Evolutionary conservation across 2,329 filamentous ascomycete genomes (phyloP).

Genomic region (Fusarium algeriense): DNA sequence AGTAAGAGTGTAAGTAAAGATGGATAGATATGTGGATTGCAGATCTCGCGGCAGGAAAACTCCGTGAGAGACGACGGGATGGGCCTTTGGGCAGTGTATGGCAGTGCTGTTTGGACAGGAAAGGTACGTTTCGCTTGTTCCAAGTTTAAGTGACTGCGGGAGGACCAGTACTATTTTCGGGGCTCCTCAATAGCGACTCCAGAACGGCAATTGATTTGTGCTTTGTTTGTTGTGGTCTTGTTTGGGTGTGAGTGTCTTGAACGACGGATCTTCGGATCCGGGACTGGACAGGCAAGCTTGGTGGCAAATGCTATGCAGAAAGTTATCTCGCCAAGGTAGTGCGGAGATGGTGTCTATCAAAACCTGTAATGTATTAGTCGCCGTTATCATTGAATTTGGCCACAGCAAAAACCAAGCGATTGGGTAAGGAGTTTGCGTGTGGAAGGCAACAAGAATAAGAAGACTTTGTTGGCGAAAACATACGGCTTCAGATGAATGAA

Average conservation of each 20-base stretch:
- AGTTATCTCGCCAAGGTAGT: conserved; percentile 24
- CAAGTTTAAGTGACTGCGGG: conserved; percentile 40
- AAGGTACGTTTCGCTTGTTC: conserved; percentile 15
- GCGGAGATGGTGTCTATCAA: conserved; percentile 34
- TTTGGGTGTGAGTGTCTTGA: conserved; percentile 2
- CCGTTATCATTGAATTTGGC: conserved; percentile 16
- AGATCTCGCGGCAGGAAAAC: conserved; percentile 36
- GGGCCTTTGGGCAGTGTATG: conserved; percentile 14
- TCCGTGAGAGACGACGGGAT: conserved; percentile 22
- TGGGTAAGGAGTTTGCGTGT: background rate
- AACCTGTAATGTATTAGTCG: conserved; percentile 14
- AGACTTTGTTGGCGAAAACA: background rate
- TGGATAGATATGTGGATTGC: conserved; percentile 18
- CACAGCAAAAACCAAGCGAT: conserved; percentile 20
- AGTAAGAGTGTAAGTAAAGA: conserved; percentile 16
- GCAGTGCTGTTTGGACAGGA: conserved; percentile 7
- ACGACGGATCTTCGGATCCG: conserved; percentile 41
- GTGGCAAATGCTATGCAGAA: conserved; percentile 42
- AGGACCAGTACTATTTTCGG: conserved; percentile 38
- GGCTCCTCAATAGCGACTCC: conserved; percentile 48
- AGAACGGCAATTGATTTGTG: conserved; percentile 39
- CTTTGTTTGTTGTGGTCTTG: background rate
- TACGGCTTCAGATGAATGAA: conserved; percentile 34
- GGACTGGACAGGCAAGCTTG: conserved; percentile 11
- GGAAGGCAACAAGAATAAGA: background rate